phyloP scores from a whole-genome alignment of 306 rosid species.

The Quercus aquifolioides region DNA sequence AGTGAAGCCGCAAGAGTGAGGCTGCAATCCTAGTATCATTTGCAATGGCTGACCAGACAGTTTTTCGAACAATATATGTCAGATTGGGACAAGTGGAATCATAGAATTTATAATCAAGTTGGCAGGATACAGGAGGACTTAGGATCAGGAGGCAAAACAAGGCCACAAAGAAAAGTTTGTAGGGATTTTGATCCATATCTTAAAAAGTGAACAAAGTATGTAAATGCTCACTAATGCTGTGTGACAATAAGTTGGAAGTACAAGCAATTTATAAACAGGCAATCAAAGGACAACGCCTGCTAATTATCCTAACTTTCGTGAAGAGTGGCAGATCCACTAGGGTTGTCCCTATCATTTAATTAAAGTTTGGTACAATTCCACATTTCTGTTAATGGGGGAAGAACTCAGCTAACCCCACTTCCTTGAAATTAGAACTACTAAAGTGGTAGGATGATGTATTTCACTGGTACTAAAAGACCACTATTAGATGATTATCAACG shows the following conservation, averaged over 20 bases:
- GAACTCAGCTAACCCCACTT: constrained; percentile 12
- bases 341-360: constrained; percentile 23
- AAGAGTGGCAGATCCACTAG: constrained; percentile 62
- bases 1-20: constrained; percentile 92
- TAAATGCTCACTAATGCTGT: constrained; percentile 17
- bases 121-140: constrained; percentile 45
- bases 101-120: constrained; percentile 70
- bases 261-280: constrained; percentile 32
- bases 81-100: constrained; percentile 66
- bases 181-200: constrained; percentile 31
- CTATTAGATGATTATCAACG: background rate
- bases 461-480: constrained; percentile 2
- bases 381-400: constrained; percentile 18
- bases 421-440: constrained; percentile 18
- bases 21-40: constrained; percentile 87
- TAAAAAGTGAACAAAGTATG: background rate
- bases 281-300: background rate
- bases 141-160: constrained; percentile 47
- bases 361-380: constrained; percentile 45
- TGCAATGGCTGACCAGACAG: constrained; percentile 57
- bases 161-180: constrained; percentile 25
- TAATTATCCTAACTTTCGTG: constrained; percentile 1
- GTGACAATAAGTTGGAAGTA: constrained; percentile 16
- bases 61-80: constrained; percentile 43
- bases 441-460: constrained; percentile 45